Evolutionary conservation across 257 asterid species (phyloP), one percentile per base, ranked within the genome.

Genomic region (Solanum pinnatisectum): DNA sequence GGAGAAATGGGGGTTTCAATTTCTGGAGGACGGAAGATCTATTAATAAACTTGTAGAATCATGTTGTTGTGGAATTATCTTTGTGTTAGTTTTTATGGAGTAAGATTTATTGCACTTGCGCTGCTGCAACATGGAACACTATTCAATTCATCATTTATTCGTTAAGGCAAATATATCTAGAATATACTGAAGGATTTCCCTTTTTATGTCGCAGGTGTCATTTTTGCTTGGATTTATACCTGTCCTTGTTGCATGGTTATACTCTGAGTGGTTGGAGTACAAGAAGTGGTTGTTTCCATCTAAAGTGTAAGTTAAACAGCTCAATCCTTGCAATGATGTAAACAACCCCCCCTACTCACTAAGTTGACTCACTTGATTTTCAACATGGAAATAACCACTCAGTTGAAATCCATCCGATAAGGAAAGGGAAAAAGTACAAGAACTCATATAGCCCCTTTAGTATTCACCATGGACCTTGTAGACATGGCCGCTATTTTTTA

Each of bases 201-300:
- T 83, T 91, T 30, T 84, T 84, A 72, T 91, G 92, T 87, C 40
- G 33, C 93, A 97, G 99, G 98, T 96, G 91, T 96, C 99, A 52
- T 97, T 95, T 90, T 88, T 97, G 89, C 98, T 97, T 90, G 99
- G 99, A 88, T 83, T 91, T 65, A 87, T 94, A 83, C 99, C 99
- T 14, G 87, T 97, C 74, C 42, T 95, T 87, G 90, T 94, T 87
- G 89, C 98, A 87, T 97, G 99, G 99, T 83, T 95, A 77, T 97
- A 94, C 90, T 88, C 99, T 2, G 99, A 97, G 94, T 95, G 96
- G 98, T 89, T 97, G 93, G 98, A 95, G 90, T 91, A 92, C 89
- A 94, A 89, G 90, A 96, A 93, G 92, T 90, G 96, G 73, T 89
- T 94, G 67, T 87, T 93, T 44, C 91, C 90, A 12, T 72, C 95